A percentile compares a stretch with the other conserved stretches of the same genome.
Conservation (phyloP, 805 yeast genomes). For the Saccharomycopsis vini region DNA sequence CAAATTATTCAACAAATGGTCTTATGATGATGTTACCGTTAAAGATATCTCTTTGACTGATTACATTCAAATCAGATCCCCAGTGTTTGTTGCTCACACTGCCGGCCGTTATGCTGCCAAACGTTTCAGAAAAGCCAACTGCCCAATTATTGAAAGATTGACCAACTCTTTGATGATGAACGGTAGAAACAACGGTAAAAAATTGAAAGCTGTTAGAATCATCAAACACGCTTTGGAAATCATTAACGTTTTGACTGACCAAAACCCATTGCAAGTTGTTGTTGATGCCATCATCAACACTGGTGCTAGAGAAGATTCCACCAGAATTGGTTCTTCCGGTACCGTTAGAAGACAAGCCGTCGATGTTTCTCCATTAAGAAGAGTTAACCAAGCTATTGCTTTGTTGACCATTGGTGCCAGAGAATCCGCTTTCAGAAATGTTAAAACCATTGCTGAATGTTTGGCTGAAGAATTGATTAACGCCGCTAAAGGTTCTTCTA, state of each 20-base stretch:
- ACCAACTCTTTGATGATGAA: slow-evolving; percentile 99
- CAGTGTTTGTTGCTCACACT: slow-evolving; percentile 97
- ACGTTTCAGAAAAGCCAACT: slow-evolving; percentile 99
- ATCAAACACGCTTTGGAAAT: slow-evolving; percentile 99
- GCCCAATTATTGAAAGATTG: slow-evolving; percentile 98
- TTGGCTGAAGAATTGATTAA: slow-evolving; percentile 99
- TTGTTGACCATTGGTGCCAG: slow-evolving; percentile 98
- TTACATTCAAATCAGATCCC: slow-evolving; percentile 96
- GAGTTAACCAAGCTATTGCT: slow-evolving; percentile 99
- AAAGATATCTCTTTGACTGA: slow-evolving; percentile 97
- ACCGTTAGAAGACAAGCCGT: slow-evolving; percentile 99
- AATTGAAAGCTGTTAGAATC: slow-evolving; percentile 99
- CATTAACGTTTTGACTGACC: slow-evolving; percentile 94
- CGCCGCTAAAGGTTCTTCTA: slow-evolving; percentile 99
- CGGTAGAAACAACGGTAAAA: slow-evolving; percentile 99
- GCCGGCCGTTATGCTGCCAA: slow-evolving; percentile 99
- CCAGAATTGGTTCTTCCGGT: slow-evolving; percentile 99
- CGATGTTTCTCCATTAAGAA: slow-evolving; percentile 99
- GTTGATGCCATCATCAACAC: slow-evolving; percentile 99
- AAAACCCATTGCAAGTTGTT: slow-evolving; percentile 98
- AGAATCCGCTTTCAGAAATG: slow-evolving; percentile 99
- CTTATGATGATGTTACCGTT: slow-evolving; percentile 94
- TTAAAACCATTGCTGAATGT: slow-evolving; percentile 99
- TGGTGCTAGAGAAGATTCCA: slow-evolving; percentile 99
- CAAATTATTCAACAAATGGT: slow-evolving; percentile 99